These are phyloP conservation scores for Yamadazyma oceani DNA, from an alignment of 1,139 yeast genomes.

Conservation along the genomic window DNA sequence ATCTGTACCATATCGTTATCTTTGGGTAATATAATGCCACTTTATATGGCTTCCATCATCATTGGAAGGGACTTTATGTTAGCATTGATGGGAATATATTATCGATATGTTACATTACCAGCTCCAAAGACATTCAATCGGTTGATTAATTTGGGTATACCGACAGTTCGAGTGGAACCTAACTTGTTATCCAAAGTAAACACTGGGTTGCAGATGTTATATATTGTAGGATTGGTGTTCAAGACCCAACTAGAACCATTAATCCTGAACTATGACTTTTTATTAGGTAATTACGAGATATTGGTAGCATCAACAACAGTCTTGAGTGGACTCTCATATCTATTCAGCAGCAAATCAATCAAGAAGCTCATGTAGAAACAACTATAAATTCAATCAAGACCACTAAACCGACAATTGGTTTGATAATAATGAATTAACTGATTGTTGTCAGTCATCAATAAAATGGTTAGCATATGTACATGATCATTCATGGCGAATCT, in stretches of 20 bases:
- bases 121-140: constrained; percentile 71
- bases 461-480: constrained; percentile 1
- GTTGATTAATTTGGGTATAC: constrained; percentile 67
- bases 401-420: not conserved
- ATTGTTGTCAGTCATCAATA: not conserved
- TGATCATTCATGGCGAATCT: constrained; percentile 1
- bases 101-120: constrained; percentile 74
- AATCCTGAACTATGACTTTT: constrained; percentile 17
- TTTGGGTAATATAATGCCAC: constrained; percentile 64
- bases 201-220: constrained; percentile 90
- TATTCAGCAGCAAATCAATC: constrained; percentile 61
- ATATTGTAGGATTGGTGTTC: constrained; percentile 73
- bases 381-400: constrained; percentile 4
- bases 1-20: constrained; percentile 79
- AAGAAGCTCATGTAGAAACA: too few species aligned
- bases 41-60: constrained; percentile 67
- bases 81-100: constrained; percentile 71
- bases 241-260: constrained; percentile 55
- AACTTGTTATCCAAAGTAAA: constrained; percentile 85
- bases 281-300: constrained; percentile 17
- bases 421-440: constrained; percentile 3
- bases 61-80: constrained; percentile 83
- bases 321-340: constrained; percentile 75
- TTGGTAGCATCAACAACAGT: constrained; percentile 75
- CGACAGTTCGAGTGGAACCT: constrained; percentile 88